Conservation (phyloP, 148 eudicot species). For the Pharnaceum exiguum region DNA sequence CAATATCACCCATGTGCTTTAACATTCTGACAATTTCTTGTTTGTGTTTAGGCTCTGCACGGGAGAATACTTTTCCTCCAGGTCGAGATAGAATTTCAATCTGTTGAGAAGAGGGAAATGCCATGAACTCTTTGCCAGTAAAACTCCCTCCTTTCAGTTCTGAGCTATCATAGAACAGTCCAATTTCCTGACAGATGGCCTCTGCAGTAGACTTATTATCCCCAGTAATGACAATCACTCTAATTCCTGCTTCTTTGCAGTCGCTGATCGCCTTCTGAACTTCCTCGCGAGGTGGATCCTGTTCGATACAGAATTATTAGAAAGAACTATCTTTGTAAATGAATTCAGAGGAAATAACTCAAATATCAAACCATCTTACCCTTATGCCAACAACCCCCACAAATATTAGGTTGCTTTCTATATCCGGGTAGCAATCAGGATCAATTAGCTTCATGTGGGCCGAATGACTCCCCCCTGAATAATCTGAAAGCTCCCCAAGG, state of each 20-base stretch:
- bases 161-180: slow-evolving; percentile 41
- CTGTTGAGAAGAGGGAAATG: slow-evolving; percentile 42
- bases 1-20: slow-evolving; percentile 74
- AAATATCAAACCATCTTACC: slow-evolving; percentile 36
- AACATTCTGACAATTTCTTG: slow-evolving; percentile 85
- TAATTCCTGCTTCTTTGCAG: slow-evolving; percentile 77
- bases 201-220: slow-evolving; percentile 88
- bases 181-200: slow-evolving; percentile 69
- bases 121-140: slow-evolving; percentile 88
- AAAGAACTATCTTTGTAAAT: background rate
- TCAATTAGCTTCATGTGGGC: slow-evolving; percentile 78
- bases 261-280: slow-evolving; percentile 71
- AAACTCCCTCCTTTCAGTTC: slow-evolving; percentile 56
- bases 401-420: slow-evolving; percentile 67
- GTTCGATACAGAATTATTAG: background rate
- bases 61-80: slow-evolving; percentile 77
- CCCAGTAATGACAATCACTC: slow-evolving; percentile 85
- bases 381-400: slow-evolving; percentile 81
- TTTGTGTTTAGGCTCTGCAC: slow-evolving; percentile 92
- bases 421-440: slow-evolving; percentile 53
- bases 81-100: slow-evolving; percentile 46
- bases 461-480: slow-evolving; percentile 50
- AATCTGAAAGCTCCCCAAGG: slow-evolving; percentile 62
- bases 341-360: background rate
- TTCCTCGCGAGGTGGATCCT: slow-evolving; percentile 94